These are phyloP conservation scores for Cymbopogon flexuosus DNA, from an alignment of 202 grass and related monocot genomes.

Conservation along the genomic window DNA sequence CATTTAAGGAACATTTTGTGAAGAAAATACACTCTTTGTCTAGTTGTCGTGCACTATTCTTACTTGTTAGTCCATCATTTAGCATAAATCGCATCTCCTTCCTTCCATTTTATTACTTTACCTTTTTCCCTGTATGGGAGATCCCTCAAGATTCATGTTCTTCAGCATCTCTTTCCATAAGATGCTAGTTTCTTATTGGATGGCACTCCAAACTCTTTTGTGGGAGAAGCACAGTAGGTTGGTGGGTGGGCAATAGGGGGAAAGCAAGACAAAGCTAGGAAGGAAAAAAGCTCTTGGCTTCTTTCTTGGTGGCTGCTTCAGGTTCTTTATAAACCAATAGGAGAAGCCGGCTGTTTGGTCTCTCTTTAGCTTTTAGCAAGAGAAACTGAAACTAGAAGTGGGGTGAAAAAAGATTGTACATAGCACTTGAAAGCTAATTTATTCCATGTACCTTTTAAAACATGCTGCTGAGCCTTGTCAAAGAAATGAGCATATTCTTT, in stretches of 20 bases:
- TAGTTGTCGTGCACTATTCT: not conserved
- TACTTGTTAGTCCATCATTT: not conserved
- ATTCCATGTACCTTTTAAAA: slow-evolving; percentile 3
- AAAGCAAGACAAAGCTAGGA: slow-evolving; percentile 16
- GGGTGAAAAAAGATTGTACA: not conserved
- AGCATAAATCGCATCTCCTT: not conserved
- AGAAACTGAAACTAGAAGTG: slow-evolving; percentile 28
- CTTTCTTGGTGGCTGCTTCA: slow-evolving; percentile 4
- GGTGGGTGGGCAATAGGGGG: not conserved
- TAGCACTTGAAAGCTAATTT: not conserved
- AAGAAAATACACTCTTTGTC: not conserved
- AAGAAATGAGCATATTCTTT: slow-evolving; percentile 1
- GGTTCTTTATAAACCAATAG: slow-evolving; percentile 2
- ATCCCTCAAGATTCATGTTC: not conserved
- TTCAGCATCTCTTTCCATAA: not conserved
- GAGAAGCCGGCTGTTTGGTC: not conserved
- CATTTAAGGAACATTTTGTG: slow-evolving; percentile 11
- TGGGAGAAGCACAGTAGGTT: not conserved
- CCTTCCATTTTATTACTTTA: not conserved
- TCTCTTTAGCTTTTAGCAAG: slow-evolving; percentile 2
- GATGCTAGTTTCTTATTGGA: slow-evolving; percentile 9
- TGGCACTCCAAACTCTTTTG: not conserved
- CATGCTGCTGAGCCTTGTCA: not conserved
- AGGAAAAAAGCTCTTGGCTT: not conserved
- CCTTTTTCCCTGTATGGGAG: not conserved